Percentiles rank a stretch among this genome's conserved stretches.
Conservation (phyloP, 2,329 filamentous ascomycete genomes). For the Aureobasidium musti region DNA sequence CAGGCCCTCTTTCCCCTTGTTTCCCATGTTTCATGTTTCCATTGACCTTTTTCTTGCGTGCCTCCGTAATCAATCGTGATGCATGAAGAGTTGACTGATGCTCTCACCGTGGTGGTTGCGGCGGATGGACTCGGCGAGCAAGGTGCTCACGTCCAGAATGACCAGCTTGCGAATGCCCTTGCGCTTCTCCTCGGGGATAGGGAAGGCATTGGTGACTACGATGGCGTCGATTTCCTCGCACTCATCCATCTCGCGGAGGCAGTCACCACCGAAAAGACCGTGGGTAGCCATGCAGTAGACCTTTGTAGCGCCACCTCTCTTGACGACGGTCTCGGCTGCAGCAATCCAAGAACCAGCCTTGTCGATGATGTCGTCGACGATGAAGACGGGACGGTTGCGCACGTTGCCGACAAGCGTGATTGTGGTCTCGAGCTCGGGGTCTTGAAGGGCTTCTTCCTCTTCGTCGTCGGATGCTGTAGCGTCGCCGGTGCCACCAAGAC, state of each 20-base stretch:
- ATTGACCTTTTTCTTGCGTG: background rate
- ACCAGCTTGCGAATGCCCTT: constrained; percentile 78
- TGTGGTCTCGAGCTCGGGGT: constrained; percentile 83
- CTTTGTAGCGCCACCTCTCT: constrained; percentile 84
- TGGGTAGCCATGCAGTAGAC: constrained; percentile 99
- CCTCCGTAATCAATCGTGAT: constrained; percentile 35
- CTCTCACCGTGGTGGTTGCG: constrained; percentile 96
- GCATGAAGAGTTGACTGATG: constrained; percentile 58
- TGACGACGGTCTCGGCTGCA: constrained; percentile 93
- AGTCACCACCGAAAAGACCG: constrained; percentile 87
- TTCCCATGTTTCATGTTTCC: background rate
- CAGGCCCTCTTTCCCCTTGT: background rate
- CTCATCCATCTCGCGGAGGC: constrained; percentile 82
- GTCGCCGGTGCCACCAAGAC: constrained; percentile 81
- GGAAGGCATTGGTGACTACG: constrained; percentile 96
- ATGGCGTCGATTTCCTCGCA: constrained; percentile 94
- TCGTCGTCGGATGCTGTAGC: constrained; percentile 83
- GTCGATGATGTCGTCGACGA: constrained; percentile 99
- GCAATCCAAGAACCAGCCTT: constrained; percentile 97
- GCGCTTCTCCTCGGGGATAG: constrained; percentile 74
- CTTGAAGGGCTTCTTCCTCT: constrained; percentile 84
- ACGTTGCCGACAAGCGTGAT: constrained; percentile 98
- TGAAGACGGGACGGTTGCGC: constrained; percentile 81
- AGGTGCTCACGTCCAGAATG: constrained; percentile 81
- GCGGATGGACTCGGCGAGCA: constrained; percentile 89